These are phyloP conservation scores for Roridomyces roridus DNA, from an alignment of 768 basidiomycete species.

Conservation along the genomic window DNA sequence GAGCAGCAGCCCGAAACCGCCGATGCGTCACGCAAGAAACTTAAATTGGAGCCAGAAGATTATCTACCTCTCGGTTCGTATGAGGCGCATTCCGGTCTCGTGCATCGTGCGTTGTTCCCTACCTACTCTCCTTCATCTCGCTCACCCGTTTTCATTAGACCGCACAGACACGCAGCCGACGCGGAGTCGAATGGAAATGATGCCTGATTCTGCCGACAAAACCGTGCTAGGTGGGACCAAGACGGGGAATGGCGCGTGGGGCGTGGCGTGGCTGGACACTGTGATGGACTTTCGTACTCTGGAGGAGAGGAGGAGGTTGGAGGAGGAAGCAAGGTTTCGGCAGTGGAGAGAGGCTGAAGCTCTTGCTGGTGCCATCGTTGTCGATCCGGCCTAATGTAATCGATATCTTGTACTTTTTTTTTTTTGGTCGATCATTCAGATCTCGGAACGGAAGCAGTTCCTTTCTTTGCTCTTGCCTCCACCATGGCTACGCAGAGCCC, in stretches of 20 bases:
- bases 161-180: conserved; percentile 82
- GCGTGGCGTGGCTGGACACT: conserved; percentile 77
- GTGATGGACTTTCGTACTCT: conserved; percentile 42
- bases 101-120: conserved; percentile 64
- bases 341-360: conserved; percentile 22
- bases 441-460: too few species aligned
- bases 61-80: conserved; percentile 71
- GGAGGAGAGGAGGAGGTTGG: conserved; percentile 6
- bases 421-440: too few species aligned
- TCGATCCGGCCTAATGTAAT: conserved; percentile 9
- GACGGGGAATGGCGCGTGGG: conserved; percentile 83
- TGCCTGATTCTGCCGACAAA: conserved; percentile 52
- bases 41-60: conserved; percentile 28
- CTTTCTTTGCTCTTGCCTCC: too few species aligned
- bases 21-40: conserved; percentile 31
- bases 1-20: conserved; percentile 36
- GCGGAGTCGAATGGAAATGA: conserved; percentile 60
- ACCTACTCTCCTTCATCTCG: not conserved
- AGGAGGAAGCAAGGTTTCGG: conserved; percentile 11
- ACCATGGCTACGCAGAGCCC: too few species aligned
- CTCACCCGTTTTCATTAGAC: conserved; percentile 48
- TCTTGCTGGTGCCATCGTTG: not conserved
- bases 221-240: conserved; percentile 73
- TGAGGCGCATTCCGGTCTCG: conserved; percentile 79
- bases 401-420: conserved; percentile 30